phyloP scores from a whole-genome alignment of 2,329 filamentous ascomycete species.

The Aspergillus pseudonomiae region DNA sequence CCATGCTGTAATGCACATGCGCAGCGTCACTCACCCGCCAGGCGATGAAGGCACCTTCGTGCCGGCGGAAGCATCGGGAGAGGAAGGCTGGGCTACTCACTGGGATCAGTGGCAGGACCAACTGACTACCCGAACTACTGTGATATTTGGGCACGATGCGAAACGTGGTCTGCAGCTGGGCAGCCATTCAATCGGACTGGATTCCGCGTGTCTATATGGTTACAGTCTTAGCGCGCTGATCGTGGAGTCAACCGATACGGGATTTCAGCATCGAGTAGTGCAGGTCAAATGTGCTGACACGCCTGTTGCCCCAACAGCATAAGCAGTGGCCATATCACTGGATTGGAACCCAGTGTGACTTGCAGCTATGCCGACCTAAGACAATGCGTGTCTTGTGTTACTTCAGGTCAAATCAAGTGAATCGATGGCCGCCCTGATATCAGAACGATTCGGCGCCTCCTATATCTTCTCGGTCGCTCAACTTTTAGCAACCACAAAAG shows the following conservation, averaged over 20 bases:
- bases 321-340: not conserved
- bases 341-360: not conserved
- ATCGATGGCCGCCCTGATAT: not conserved
- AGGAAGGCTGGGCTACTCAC: constrained; percentile 24
- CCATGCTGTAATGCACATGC: constrained; percentile 23
- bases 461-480: not conserved
- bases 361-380: not conserved
- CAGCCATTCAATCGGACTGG: constrained; percentile 25
- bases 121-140: constrained; percentile 18
- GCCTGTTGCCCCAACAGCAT: not conserved
- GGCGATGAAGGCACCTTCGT: not conserved
- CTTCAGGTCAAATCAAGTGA: not conserved
- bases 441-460: not conserved
- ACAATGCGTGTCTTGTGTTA: not conserved
- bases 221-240: constrained; percentile 24
- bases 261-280: not conserved
- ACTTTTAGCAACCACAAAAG: not conserved
- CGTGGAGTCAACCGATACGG: constrained; percentile 23
- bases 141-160: constrained; percentile 29
- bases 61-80: constrained; percentile 19
- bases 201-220: constrained; percentile 27
- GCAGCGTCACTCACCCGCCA: constrained; percentile 14
- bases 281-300: not conserved
- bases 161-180: constrained; percentile 26
- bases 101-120: constrained; percentile 28